Evolutionary conservation across 106 monocot species (phyloP), one percentile per base, ranked within the genome.

Genomic region (Acorus calamus): DNA sequence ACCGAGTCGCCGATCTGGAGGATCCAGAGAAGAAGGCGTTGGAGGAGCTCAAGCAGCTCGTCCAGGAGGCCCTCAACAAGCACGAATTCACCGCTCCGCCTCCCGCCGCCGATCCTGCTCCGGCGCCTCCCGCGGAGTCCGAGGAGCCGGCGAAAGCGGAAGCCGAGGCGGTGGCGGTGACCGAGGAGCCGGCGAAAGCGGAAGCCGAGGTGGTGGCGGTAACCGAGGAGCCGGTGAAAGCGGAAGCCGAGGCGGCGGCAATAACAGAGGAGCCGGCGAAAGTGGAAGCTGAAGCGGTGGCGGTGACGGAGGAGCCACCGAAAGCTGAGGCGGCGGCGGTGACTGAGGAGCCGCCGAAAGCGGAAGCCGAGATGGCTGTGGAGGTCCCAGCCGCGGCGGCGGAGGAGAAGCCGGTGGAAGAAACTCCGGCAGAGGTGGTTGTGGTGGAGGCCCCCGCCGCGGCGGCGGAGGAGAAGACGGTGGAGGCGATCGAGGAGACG

Each of bases 21-120:
- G 67, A 67, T 46, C 67, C 67, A 42, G 44, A 67, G 67, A 67
- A 67, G 67, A 67, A 47, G 67, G 56, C 67, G 4, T 56, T 67
- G 11, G 67, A 56, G 7, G 67, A 67, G 46, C 56, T 67, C 11
- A 55, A 56, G 47, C 42, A 67, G 67, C 56, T 67, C 46, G 47
- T 67, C 12, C 45, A 67, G 56, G 67, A 28, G 14, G 67, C 67
- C 56, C 44, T 67, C 12, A 10, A 44, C 44, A 67, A 67, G 4
- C 55, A 67, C 56, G 67, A 67, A 47, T 67, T 67, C 67, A 56
- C 67, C 44, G 57, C 12, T 46, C 56, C 55, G 4, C 28, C 28
- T 28, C 28, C 28, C 28, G 28, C 28, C 28, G 28, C 28, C 28
- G 28, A 28, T 28, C 28, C 28, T 28, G 28, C 28, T 28, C 28